A percentile compares a stretch with the other conserved stretches of the same genome.
phyloP scores from a whole-genome alignment of 2,329 filamentous ascomycete species.

The Monosporascus ibericus region DNA sequence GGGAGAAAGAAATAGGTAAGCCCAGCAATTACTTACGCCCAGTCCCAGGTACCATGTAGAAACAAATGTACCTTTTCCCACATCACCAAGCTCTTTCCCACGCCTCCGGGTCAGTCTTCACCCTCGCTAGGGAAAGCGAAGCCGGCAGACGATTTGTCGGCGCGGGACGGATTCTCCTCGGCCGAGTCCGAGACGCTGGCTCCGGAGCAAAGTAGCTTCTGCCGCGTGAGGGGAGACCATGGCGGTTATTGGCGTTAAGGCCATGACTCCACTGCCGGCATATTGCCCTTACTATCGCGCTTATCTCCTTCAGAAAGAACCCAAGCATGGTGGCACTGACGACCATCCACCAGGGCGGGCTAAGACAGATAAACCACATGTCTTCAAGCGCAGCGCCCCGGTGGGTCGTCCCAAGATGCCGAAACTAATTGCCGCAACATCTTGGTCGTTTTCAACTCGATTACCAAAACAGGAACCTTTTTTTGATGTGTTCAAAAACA shows the following conservation, averaged over 20 bases:
- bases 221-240: conserved; percentile 20
- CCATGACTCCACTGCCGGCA: conserved; percentile 22
- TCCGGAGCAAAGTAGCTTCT: conserved; percentile 49
- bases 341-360: neutral
- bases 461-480: conserved; percentile 10
- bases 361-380: conserved; percentile 1
- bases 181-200: conserved; percentile 52
- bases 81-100: conserved; percentile 21
- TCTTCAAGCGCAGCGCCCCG: conserved; percentile 2
- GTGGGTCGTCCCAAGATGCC: conserved; percentile 11
- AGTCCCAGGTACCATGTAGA: conserved; percentile 24
- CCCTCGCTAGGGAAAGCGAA: conserved; percentile 10
- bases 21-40: conserved; percentile 22
- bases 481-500: neutral
- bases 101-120: conserved; percentile 19
- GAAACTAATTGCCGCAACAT: conserved; percentile 11
- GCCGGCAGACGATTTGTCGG: conserved; percentile 20
- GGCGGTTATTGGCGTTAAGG: conserved; percentile 2
- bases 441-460: conserved; percentile 19
- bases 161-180: conserved; percentile 36
- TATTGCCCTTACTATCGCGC: conserved; percentile 48
- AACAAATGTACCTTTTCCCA: conserved; percentile 11
- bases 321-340: conserved; percentile 28
- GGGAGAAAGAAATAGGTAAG: no score
- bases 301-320: conserved; percentile 52